Evolutionary conservation across 176 grass and related monocot species (phyloP).

Genomic region (Eleusine coracana): DNA sequence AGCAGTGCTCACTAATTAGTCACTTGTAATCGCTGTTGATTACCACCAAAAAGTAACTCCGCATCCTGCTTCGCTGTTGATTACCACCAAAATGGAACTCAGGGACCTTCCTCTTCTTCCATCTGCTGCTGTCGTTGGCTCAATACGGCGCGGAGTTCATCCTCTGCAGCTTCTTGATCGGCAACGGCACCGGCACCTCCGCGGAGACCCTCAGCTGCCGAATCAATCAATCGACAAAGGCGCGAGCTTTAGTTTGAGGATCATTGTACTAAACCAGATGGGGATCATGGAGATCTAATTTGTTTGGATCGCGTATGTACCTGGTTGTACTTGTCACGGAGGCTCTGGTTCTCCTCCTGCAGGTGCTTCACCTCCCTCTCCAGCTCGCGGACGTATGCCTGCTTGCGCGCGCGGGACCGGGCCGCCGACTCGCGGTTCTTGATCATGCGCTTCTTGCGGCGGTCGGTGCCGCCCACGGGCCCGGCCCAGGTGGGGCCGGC

Average conservation of each 20-base stretch:
- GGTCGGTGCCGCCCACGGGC: constrained; percentile 23
- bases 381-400: constrained; percentile 48
- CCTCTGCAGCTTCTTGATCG: constrained; percentile 49
- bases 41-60: neutral
- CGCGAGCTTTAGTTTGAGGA: neutral
- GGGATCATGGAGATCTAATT: too few relatives aligned
- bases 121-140: neutral
- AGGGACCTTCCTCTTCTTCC: neutral
- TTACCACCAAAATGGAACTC: neutral
- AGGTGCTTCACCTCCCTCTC: constrained; percentile 51
- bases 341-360: constrained; percentile 50
- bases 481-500: neutral
- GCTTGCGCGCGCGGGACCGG: constrained; percentile 71
- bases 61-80: neutral
- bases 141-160: constrained; percentile 55
- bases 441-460: constrained; percentile 65
- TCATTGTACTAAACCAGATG: neutral
- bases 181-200: constrained; percentile 40
- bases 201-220: constrained; percentile 44
- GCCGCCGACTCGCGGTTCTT: constrained; percentile 88
- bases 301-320: neutral
- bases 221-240: neutral
- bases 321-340: constrained; percentile 53
- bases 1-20: constrained; percentile 19
- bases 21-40: neutral